Percentiles rank a stretch among this genome's conserved stretches.
phyloP scores from a whole-genome alignment of 176 grass and related monocot genomes.

The Elaeis guineensis region DNA sequence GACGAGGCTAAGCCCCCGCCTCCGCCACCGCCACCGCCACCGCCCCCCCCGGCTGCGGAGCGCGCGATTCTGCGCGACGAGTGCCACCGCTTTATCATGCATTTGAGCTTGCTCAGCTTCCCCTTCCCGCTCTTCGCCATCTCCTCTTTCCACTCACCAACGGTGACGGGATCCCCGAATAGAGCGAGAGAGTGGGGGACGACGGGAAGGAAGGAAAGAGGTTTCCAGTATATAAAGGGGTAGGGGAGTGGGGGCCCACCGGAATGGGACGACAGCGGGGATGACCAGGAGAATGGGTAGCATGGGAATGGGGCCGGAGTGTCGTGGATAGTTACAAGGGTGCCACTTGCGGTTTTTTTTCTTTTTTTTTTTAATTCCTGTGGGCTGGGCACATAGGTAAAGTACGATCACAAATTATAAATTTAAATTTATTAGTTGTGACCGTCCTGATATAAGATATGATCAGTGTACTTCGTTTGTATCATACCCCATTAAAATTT shows the following conservation, averaged over 20 bases:
- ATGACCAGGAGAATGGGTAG: background rate
- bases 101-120: constrained; percentile 78
- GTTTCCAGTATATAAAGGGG: constrained; percentile 23
- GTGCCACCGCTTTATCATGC: constrained; percentile 93
- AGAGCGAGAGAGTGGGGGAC: background rate
- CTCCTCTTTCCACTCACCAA: too few relatives aligned
- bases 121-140: constrained; percentile 49
- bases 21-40: background rate
- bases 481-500: too few relatives aligned
- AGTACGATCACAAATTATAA: too few relatives aligned
- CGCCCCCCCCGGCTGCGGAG: constrained; percentile 15
- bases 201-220: background rate
- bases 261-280: background rate
- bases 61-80: constrained; percentile 57
- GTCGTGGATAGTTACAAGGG: constrained; percentile 12
- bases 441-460: too few relatives aligned
- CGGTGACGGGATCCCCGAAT: background rate
- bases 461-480: too few relatives aligned
- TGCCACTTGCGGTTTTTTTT: constrained; percentile 25
- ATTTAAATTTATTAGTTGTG: too few relatives aligned
- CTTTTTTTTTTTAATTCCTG: background rate
- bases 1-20: background rate
- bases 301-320: constrained; percentile 7
- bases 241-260: background rate
- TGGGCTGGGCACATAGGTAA: background rate